Conservation (phyloP, 2,329 filamentous ascomycete genomes). For the Phialophora macrospora region DNA sequence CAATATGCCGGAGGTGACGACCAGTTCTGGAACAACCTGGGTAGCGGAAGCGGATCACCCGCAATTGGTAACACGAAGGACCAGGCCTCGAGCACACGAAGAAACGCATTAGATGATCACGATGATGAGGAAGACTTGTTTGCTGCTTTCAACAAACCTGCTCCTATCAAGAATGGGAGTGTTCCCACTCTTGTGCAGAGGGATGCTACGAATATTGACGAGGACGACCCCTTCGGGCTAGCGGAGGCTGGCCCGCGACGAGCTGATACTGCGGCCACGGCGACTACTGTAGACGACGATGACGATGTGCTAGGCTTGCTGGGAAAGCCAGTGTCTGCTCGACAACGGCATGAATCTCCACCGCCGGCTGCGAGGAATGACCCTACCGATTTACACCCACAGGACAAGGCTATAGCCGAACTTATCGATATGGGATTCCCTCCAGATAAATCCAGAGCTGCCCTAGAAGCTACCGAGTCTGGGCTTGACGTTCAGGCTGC, state of each 20-base stretch:
- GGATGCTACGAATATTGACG: constrained; percentile 57
- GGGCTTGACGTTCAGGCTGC: constrained; percentile 83
- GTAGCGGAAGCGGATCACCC: constrained; percentile 56
- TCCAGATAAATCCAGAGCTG: constrained; percentile 77
- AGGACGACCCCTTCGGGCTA: constrained; percentile 87
- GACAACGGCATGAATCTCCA: constrained; percentile 19
- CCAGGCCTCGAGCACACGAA: constrained; percentile 6
- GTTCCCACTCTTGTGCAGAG: constrained; percentile 31
- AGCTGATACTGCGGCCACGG: constrained; percentile 52
- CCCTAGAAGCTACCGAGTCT: constrained; percentile 77
- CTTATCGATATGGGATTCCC: constrained; percentile 95
- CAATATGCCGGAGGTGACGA: constrained; percentile 72
- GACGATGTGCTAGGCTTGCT: constrained; percentile 68
- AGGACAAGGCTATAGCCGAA: constrained; percentile 82
- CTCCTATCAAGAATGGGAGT: constrained; percentile 42
- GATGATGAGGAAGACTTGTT: constrained; percentile 61
- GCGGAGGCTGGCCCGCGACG: constrained; percentile 59
- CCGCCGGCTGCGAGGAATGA: constrained; percentile 35
- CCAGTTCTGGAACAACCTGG: constrained; percentile 77
- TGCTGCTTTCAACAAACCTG: constrained; percentile 61
- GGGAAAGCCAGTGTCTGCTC: constrained; percentile 60
- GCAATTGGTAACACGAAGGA: constrained; percentile 36
- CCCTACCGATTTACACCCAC: constrained; percentile 53
- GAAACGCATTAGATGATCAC: constrained; percentile 40
- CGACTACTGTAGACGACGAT: constrained; percentile 70